Base-by-base conservation (phyloP, 305 asterid genomes). In the Coffea humblotiana region DNA sequence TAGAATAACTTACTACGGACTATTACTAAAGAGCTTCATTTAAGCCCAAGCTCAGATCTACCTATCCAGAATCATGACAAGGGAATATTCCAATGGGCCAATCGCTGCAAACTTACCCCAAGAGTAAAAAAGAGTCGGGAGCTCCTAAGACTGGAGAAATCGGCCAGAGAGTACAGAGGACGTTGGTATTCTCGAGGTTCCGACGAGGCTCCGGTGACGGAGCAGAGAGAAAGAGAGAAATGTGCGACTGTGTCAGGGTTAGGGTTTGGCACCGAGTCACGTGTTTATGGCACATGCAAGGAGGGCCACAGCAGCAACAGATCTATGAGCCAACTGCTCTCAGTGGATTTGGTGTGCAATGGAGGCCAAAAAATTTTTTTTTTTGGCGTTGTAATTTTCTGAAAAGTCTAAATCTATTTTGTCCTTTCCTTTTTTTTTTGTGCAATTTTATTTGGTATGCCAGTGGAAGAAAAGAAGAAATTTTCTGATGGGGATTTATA, bases 201-300 rank as follows among this genome's bases (percentile, higher is more conserved):
- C 86, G 90, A 88, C 88, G 79, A 78, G 3, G 63, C 49, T 72
- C 77, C 83, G 83, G 83, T 84, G 85, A 79, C 75, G 85, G 52
- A 71, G 83, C 76, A 58, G 71, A 45, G 77, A 77, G 21, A 21
- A 21, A 37, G 51, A 71, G 64, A 16, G 75, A 73, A 45, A 60
- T 51, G 65, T 51, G 91, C 91, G 93, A 87, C 87, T 88, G 81
- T 77, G 89, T 87, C 90, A 81, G 37, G 18, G 68, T 47, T 47
- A 79, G 8, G 60, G 74, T 52, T 58, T 49, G 49, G 58, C 80
- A 76, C 80, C 94, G 90, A 89, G 82, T 89, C 95, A 89, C 92
- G 87, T 90, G 95, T 79, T 79, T 76, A 78, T 54, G 86, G 86
- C 91, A 85, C 90, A 87, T 89, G 95, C 84, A 85, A n/a, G 45